These are phyloP conservation scores for Plantago major DNA, from an alignment of 257 asterid species.

Conservation along the genomic window DNA sequence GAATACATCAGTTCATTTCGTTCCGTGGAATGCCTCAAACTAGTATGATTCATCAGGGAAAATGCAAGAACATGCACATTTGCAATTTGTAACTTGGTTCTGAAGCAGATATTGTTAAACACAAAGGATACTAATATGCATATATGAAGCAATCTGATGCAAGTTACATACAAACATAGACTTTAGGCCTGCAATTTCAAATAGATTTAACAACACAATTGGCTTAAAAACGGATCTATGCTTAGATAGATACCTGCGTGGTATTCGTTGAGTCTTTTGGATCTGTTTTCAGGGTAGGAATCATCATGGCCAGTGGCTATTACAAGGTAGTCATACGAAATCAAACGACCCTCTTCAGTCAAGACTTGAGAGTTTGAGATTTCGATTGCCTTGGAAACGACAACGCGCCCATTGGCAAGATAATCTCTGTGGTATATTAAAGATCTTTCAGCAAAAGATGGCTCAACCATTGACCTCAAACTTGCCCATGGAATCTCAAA, in stretches of 20 bases:
- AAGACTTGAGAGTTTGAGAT: slow-evolving; percentile 53
- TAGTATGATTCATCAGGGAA: no score
- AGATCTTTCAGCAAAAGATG: slow-evolving; percentile 65
- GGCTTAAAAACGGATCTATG: no score
- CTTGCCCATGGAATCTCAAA: slow-evolving; percentile 90
- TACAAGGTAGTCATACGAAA: slow-evolving; percentile 70
- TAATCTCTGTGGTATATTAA: slow-evolving; percentile 74
- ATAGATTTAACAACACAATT: no score
- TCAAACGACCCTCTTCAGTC: slow-evolving; percentile 54
- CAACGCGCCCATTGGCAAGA: slow-evolving; percentile 63
- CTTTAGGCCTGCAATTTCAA: no score
- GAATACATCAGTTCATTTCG: background rate
- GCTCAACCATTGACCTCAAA: slow-evolving; percentile 78
- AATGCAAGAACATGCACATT: no score
- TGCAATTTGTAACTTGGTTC: no score
- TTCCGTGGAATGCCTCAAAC: no score
- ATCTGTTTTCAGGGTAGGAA: slow-evolving; percentile 40
- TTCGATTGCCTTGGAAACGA: slow-evolving; percentile 55
- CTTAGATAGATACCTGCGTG: slow-evolving; percentile 36
- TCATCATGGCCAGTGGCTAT: slow-evolving; percentile 80
- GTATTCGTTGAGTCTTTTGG: slow-evolving; percentile 48
- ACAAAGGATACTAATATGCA: no score
- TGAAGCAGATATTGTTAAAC: no score
- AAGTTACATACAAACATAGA: no score
- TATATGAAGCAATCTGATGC: no score